Evolutionary conservation across 495 filamentous ascomycete species (phyloP).

Genomic region (Filosporella fistucella): DNA sequence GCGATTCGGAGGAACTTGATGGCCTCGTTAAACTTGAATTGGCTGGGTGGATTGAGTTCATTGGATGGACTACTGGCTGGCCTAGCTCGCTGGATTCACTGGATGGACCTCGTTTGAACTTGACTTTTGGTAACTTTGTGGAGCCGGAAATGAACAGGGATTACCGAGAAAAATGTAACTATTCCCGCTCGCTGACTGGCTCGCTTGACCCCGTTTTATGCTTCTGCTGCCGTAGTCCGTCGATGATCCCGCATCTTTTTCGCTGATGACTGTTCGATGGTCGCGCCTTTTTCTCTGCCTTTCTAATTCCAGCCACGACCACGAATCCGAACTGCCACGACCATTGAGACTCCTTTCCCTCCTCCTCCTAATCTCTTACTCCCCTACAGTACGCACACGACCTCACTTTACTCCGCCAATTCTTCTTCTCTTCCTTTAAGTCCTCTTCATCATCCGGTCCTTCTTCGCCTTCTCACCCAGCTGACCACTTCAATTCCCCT

Average conservation of each 20-base stretch:
- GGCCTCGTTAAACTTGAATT: too few species aligned
- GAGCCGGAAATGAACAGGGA: conserved; percentile 1
- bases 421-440: background rate
- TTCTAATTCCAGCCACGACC: background rate
- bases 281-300: background rate
- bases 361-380: background rate
- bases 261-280: background rate
- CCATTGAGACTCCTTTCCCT: background rate
- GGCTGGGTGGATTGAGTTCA: too few species aligned
- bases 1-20: too few species aligned
- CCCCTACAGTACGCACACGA: conserved; percentile 8
- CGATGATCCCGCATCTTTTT: background rate
- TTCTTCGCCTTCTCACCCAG: conserved; percentile 17
- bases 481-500: conserved; percentile 18
- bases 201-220: too few species aligned
- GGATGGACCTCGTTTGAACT: too few species aligned
- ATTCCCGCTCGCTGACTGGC: background rate
- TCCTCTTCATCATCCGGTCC: conserved; percentile 7
- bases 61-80: too few species aligned
- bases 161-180: background rate
- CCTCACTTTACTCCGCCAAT: background rate
- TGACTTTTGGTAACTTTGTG: too few species aligned
- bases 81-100: too few species aligned
- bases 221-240: too few species aligned
- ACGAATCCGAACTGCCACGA: background rate